Evolutionary conservation across 345 rosid genomes (phyloP).

Genomic region (Eucalyptus globulus): DNA sequence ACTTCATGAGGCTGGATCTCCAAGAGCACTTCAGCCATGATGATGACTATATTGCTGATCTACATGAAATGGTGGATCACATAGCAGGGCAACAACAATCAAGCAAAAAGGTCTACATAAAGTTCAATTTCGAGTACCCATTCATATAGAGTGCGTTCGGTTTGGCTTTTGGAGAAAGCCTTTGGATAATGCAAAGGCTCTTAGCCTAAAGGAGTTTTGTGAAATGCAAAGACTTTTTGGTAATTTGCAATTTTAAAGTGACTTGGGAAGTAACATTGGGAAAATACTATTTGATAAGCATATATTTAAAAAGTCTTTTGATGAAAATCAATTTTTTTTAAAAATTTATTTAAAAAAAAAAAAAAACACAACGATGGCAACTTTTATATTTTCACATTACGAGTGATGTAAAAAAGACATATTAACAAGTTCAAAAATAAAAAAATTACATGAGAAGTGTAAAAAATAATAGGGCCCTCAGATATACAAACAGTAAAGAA

Average conservation of each 20-base stretch:
- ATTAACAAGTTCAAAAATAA: not conserved
- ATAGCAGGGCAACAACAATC: not conserved
- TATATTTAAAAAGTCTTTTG: not conserved
- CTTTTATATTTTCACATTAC: no score
- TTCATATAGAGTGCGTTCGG: not conserved
- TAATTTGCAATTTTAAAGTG: not conserved
- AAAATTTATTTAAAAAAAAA: no score
- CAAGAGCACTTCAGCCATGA: conserved; percentile 15
- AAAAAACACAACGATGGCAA: rapidly evolving
- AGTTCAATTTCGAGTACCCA: not conserved
- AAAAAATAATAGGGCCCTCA: not conserved
- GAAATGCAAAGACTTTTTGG: not conserved
- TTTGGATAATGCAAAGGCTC: no score
- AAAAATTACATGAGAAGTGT: not conserved
- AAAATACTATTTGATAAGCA: not conserved
- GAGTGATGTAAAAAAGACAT: not conserved
- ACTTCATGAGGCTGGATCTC: conserved; percentile 14
- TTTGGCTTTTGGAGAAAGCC: no score
- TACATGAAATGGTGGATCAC: rapidly evolving
- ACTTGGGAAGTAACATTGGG: not conserved
- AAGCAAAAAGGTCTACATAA: not conserved
- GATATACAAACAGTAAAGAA: not conserved
- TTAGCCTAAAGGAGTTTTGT: not conserved
- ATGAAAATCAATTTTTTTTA: no score
- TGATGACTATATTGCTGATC: not conserved